A percentile compares a stretch with the other conserved stretches of the same genome.
Evolutionary conservation across 192 early-diverging fungal species (phyloP).

Genomic region (Cetraspora pellucida): DNA sequence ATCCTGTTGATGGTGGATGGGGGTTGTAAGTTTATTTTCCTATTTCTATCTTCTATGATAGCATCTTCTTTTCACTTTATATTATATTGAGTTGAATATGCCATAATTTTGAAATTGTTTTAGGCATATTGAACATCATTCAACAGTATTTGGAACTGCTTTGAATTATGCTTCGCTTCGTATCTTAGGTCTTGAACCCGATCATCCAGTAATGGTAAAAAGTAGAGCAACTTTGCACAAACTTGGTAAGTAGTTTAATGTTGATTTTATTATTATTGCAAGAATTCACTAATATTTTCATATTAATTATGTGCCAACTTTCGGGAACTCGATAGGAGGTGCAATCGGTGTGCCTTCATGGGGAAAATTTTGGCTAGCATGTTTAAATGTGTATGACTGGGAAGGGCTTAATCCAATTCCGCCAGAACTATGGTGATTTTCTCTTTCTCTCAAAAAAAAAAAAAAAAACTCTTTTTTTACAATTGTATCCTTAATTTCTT

Average conservation of each 20-base stretch:
- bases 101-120: neutral
- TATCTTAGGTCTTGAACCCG: conserved; percentile 80
- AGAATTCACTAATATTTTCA: too few species aligned
- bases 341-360: conserved; percentile 86
- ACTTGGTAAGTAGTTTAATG: conserved; percentile 55
- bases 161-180: conserved; percentile 92
- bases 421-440: conserved; percentile 81
- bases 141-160: conserved; percentile 94
- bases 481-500: neutral
- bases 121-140: conserved; percentile 87
- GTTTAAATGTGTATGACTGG: conserved; percentile 92
- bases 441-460: neutral
- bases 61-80: neutral
- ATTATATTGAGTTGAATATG: neutral
- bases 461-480: neutral
- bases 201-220: conserved; percentile 84
- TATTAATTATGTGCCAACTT: too few species aligned
- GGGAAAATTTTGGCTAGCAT: conserved; percentile 98
- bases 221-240: conserved; percentile 82
- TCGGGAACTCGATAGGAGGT: conserved; percentile 57
- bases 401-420: conserved; percentile 95
- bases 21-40: conserved; percentile 68
- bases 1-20: conserved; percentile 92
- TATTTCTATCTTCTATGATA: neutral
- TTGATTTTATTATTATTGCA: neutral